A percentile compares a stretch with the other conserved stretches of the same genome.
phyloP scores from a whole-genome alignment of 345 rosid species.

The Melastoma malabathricum region DNA sequence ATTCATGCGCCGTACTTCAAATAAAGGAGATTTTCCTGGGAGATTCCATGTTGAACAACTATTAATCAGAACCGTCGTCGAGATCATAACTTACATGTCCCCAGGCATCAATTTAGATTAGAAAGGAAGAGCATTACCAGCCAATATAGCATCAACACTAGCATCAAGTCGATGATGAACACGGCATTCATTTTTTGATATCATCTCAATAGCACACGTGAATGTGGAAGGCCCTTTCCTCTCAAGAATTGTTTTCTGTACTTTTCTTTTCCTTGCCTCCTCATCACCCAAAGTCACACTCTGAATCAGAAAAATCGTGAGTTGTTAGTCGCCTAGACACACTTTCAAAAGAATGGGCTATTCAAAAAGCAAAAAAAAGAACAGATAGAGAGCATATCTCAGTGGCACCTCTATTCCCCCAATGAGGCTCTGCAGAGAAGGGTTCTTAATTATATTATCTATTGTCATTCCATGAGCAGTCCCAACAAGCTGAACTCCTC shows the following conservation, averaged over 20 bases:
- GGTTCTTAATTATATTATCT: conserved; percentile 83
- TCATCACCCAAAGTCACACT: conserved; percentile 96
- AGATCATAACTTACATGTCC: no score
- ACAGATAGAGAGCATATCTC: not conserved
- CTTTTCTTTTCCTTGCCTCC: conserved; percentile 85
- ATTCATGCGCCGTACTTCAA: conserved; percentile 58
- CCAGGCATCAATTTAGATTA: not conserved
- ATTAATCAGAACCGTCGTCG: no score
- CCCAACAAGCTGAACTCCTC: conserved; percentile 95
- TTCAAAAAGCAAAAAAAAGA: not conserved
- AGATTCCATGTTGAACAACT: no score
- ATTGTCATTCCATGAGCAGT: conserved; percentile 95
- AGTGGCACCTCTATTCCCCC: conserved; percentile 82
- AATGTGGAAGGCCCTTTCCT: conserved; percentile 82
- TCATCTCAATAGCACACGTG: conserved; percentile 82
- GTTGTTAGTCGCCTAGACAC: no score
- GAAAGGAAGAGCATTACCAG: conserved; percentile 32
- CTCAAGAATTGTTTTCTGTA: conserved; percentile 92
- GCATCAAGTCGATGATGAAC: conserved; percentile 81
- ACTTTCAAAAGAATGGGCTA: no score
- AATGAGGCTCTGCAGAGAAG: conserved; percentile 75
- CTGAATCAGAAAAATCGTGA: conserved; percentile 20
- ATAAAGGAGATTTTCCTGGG: conserved; percentile 61
- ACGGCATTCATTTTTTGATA: conserved; percentile 66
- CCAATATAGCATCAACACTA: conserved; percentile 77